phyloP scores from a whole-genome alignment of 2,329 filamentous ascomycete species.

The Parasarocladium wereldwijsianum region DNA sequence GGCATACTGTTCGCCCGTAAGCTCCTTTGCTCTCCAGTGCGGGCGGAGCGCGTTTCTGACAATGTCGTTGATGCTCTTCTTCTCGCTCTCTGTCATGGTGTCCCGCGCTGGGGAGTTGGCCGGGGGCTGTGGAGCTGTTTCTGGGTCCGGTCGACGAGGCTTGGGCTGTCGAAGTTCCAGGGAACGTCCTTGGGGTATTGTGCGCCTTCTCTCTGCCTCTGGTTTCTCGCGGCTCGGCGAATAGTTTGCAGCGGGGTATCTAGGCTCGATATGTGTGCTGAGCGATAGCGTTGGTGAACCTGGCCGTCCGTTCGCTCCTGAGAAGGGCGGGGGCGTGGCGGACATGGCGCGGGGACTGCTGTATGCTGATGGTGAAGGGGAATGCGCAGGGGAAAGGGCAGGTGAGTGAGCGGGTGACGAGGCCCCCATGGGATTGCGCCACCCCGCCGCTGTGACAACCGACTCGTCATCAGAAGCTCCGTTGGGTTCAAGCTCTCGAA shows the following conservation, averaged over 20 bases:
- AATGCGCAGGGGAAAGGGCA: constrained; percentile 35
- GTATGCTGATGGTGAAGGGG: constrained; percentile 47
- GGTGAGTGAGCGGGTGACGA: constrained; percentile 50
- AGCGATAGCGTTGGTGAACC: constrained; percentile 52
- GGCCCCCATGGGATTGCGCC: constrained; percentile 18
- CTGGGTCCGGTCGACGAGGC: constrained; percentile 27
- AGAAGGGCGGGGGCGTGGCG: constrained; percentile 53
- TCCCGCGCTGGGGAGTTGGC: constrained; percentile 47
- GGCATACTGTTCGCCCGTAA: constrained; percentile 83
- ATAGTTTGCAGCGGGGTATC: constrained; percentile 62
- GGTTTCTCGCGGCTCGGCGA: constrained; percentile 43
- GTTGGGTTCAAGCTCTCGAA: constrained; percentile 73
- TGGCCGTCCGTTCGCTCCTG: constrained; percentile 35
- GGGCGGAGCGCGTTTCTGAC: constrained; percentile 73
- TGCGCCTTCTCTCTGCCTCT: constrained; percentile 24
- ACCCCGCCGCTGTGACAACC: constrained; percentile 11
- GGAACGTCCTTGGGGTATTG: constrained; percentile 16
- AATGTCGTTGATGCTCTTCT: constrained; percentile 78
- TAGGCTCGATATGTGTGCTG: constrained; percentile 57
- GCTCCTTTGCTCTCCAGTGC: constrained; percentile 62
- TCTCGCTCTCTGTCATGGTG: constrained; percentile 62
- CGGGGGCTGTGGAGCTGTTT: too few relatives aligned
- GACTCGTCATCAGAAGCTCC: constrained; percentile 42
- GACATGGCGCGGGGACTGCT: constrained; percentile 55
- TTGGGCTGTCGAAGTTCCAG: constrained; percentile 39